Percentiles rank a stretch among this genome's conserved stretches.
Conservation (phyloP, 1,139 yeast genomes). For the Kluyveromyces sp. region DNA sequence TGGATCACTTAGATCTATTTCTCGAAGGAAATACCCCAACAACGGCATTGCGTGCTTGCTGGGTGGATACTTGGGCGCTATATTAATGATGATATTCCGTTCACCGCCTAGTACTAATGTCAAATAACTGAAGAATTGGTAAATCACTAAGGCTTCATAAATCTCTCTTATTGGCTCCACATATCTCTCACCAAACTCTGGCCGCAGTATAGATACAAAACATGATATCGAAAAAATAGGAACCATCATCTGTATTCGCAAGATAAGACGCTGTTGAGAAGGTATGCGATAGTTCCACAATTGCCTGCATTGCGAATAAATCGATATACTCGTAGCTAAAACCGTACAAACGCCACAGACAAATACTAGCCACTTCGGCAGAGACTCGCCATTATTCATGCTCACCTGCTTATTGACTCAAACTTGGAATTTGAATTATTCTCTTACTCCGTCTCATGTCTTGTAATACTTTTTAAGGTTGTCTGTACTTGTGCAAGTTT, state of each 20-base stretch:
- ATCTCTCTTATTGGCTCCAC: constrained; percentile 79
- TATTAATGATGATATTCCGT: constrained; percentile 62
- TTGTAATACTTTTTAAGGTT: background rate
- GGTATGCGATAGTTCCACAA: constrained; percentile 77
- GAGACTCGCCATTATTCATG: background rate
- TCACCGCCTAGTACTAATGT: constrained; percentile 91
- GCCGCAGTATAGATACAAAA: constrained; percentile 47
- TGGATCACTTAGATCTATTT: constrained; percentile 83
- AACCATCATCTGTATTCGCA: constrained; percentile 61
- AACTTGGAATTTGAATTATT: too few relatives aligned
- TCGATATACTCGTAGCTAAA: constrained; percentile 31
- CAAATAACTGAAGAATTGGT: constrained; percentile 79
- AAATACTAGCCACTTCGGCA: constrained; percentile 9
- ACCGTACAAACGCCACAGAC: constrained; percentile 7
- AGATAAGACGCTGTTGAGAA: constrained; percentile 74
- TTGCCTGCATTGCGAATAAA: constrained; percentile 43
- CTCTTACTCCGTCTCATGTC: too few relatives aligned
- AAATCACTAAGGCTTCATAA: constrained; percentile 92
- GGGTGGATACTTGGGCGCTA: constrained; percentile 68
- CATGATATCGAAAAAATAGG: constrained; percentile 50
- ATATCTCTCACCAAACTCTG: constrained; percentile 32
- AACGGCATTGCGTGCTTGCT: constrained; percentile 59
- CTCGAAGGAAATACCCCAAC: constrained; percentile 40
- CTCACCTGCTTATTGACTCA: too few relatives aligned
- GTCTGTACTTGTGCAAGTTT: background rate